phyloP scores from a whole-genome alignment of 2,329 filamentous ascomycete species.

The Nemania abortiva region DNA sequence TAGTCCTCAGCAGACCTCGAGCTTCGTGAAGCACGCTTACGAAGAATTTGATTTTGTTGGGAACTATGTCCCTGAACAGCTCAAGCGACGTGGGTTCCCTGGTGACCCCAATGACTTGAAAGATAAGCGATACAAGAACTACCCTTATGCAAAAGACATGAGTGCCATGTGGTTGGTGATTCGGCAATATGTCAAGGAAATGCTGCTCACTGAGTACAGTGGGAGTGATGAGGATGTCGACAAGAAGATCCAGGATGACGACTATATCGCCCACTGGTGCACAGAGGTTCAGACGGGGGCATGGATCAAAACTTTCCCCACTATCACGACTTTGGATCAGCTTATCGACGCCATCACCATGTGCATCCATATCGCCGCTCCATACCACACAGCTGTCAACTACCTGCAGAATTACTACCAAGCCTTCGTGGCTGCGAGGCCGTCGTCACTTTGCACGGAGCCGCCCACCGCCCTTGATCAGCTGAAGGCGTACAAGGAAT shows the following conservation, averaged over 20 bases:
- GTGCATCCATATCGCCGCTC: conserved; percentile 65
- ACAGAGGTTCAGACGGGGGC: conserved; percentile 6
- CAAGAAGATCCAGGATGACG: not conserved
- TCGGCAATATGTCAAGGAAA: conserved; percentile 56
- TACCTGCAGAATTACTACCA: conserved; percentile 66
- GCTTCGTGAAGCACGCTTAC: conserved; percentile 56
- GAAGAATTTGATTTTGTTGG: conserved; percentile 59
- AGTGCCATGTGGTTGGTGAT: conserved; percentile 59
- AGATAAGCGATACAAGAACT: conserved; percentile 59
- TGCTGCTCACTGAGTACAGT: conserved; percentile 53
- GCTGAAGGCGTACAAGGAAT: conserved; percentile 9
- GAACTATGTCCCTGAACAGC: conserved; percentile 61
- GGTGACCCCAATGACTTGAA: conserved; percentile 49
- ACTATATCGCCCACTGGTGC: conserved; percentile 46
- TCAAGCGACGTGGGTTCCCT: conserved; percentile 59
- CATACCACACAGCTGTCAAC: conserved; percentile 64
- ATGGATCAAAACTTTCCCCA: conserved; percentile 10
- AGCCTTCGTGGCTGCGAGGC: conserved; percentile 57
- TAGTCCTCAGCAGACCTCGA: conserved; percentile 52
- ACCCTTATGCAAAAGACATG: conserved; percentile 62
- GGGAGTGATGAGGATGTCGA: conserved; percentile 10
- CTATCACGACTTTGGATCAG: conserved; percentile 11
- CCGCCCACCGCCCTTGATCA: not conserved
- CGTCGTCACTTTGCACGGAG: not conserved
- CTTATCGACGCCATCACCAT: conserved; percentile 48